Evolutionary conservation across 306 rosid species (phyloP).

Genomic region (Begonia loranthoides): DNA sequence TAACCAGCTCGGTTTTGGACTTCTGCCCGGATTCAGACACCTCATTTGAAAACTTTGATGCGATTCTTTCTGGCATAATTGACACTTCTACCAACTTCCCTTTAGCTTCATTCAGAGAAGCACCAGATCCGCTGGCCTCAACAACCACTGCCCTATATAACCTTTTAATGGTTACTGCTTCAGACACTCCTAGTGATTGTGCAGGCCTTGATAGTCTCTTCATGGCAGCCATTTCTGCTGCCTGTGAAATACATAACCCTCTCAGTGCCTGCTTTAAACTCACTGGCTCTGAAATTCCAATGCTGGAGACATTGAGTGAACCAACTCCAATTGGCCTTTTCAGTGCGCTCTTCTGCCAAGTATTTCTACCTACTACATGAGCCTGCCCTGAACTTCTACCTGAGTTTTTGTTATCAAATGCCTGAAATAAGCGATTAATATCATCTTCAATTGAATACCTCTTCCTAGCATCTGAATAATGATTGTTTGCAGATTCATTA

Average conservation of each 20-base stretch:
- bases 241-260: slow-evolving; percentile 93
- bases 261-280: slow-evolving; percentile 97
- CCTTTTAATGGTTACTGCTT: slow-evolving; percentile 79
- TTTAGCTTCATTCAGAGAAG: slow-evolving; percentile 36
- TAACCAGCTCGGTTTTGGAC: slow-evolving; percentile 17
- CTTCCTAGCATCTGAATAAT: slow-evolving; percentile 29
- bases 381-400: slow-evolving; percentile 37
- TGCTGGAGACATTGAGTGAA: slow-evolving; percentile 64
- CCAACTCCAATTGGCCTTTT: slow-evolving; percentile 76
- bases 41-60: slow-evolving; percentile 29
- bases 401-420: slow-evolving; percentile 51
- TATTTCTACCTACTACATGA: slow-evolving; percentile 24
- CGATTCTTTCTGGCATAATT: slow-evolving; percentile 46
- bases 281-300: slow-evolving; percentile 84
- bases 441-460: slow-evolving; percentile 80
- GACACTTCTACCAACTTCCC: slow-evolving; percentile 67
- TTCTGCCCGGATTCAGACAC: slow-evolving; percentile 13
- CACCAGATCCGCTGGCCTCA: slow-evolving; percentile 34
- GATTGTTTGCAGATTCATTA: slow-evolving; percentile 36
- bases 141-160: slow-evolving; percentile 65
- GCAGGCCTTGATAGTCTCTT: slow-evolving; percentile 49
- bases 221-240: slow-evolving; percentile 97
- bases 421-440: slow-evolving; percentile 78
- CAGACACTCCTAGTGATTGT: slow-evolving; percentile 62
- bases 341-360: slow-evolving; percentile 65